These are phyloP conservation scores for Candida mattraensis DNA, from an alignment of 805 yeast genomes.

Conservation along the genomic window DNA sequence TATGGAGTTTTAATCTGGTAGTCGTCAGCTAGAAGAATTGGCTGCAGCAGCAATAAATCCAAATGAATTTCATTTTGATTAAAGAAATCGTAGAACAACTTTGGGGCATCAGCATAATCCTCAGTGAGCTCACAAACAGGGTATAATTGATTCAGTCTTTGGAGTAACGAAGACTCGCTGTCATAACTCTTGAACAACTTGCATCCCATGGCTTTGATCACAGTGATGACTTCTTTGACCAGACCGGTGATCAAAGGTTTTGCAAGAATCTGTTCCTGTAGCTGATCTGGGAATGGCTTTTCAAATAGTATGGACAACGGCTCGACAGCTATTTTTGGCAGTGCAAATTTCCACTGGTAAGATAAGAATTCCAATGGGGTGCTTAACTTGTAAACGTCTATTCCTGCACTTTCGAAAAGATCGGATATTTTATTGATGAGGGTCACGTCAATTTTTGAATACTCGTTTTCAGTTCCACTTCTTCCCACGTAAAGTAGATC, in stretches of 20 bases:
- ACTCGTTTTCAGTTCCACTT: conserved; percentile 43
- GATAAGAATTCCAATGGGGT: conserved; percentile 59
- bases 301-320: conserved; percentile 77
- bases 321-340: conserved; percentile 75
- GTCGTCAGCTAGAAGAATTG: conserved; percentile 89
- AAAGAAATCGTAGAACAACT: conserved; percentile 65
- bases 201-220: conserved; percentile 76
- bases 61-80: conserved; percentile 58
- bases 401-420: conserved; percentile 38
- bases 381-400: conserved; percentile 49
- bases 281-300: conserved; percentile 56
- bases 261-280: conserved; percentile 70
- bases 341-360: conserved; percentile 83
- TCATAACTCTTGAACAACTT: conserved; percentile 69
- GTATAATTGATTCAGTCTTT: conserved; percentile 49
- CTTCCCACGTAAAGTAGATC: conserved; percentile 47
- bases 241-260: conserved; percentile 84
- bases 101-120: conserved; percentile 49
- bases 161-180: conserved; percentile 58
- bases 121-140: conserved; percentile 33
- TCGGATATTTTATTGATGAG: conserved; percentile 37
- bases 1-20: conserved; percentile 85
- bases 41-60: conserved; percentile 79
- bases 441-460: conserved; percentile 42
- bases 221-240: conserved; percentile 68